Evolutionary conservation across 1,139 yeast genomes (phyloP), one percentile per base, ranked within the genome.

Genomic region (Kazachstania sp.): DNA sequence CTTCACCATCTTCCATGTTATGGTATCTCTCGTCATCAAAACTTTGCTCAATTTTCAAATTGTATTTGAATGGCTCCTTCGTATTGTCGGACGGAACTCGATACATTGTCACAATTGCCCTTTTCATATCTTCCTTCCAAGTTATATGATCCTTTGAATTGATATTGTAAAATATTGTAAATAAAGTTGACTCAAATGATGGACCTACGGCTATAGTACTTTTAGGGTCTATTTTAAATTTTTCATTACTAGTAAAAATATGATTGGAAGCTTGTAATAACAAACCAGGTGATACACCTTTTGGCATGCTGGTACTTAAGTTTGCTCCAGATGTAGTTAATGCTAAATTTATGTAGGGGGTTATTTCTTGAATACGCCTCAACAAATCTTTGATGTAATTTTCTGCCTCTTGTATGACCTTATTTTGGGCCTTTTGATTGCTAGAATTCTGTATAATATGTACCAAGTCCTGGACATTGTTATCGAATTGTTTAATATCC

Each of bases 11-110:
- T 16, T 69, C 75, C 4, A 65, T 67, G 7, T 74, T 78, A 57
- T 86, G 95, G 58, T 83, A 86, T 49, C 95, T 67, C 0, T 78
- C 87, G 64, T 86, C 95, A 57, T 83, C 73, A 49, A 82, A 78
- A 56, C 76, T 77, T 57, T 86, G 94, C 2, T 61, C 63, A 2
- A 86, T 69, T 11, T 60, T 65, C 36, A 86, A 56, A 9, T 61
- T 61, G 59, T 83, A 84, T 4, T 61, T 54, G 55, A 67, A 80
- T 2, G 49, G 45, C n/a, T 39, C 39, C 15, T 43, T 15, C 3
- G 45, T 37, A 3, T 45, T 48, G 4, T 41, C 49, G 5, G 40
- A 30, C 1, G 36, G 36, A 35, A n/a, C 31, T 49, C 79, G 64
- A 46, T 67, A 54, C 8, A 83, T 60, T 20, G 67, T 64, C 0